Conservation (phyloP, 208 protist species). For the Wallacemonas sp. region DNA sequence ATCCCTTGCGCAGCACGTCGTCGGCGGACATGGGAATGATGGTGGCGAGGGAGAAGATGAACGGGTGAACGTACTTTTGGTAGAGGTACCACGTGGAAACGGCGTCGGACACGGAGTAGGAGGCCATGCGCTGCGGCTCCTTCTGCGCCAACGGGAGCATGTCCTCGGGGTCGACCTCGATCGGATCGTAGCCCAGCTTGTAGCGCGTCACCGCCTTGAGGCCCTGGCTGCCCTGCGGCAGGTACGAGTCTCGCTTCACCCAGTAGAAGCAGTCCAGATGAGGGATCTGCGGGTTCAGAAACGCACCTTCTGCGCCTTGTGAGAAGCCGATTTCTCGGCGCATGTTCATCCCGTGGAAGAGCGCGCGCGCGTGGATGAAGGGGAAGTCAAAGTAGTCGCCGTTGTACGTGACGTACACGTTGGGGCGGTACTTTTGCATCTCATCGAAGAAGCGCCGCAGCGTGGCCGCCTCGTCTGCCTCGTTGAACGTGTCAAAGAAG, state of each 20-base stretch:
- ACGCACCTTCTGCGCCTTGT: slow-evolving; percentile 91
- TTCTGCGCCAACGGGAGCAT: slow-evolving; percentile 97
- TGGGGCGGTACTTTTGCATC: slow-evolving; percentile 95
- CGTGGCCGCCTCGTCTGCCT: slow-evolving; percentile 91
- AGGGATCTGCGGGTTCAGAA: slow-evolving; percentile 85
- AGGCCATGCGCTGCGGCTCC: slow-evolving; percentile 96
- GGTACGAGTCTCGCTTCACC: slow-evolving; percentile 99
- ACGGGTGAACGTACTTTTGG: slow-evolving; percentile 99
- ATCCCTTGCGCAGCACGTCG: slow-evolving; percentile 98
- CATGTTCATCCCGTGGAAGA: slow-evolving; percentile 87
- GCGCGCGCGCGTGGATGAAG: slow-evolving; percentile 96
- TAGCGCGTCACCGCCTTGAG: slow-evolving; percentile 98
- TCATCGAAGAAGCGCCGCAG: slow-evolving; percentile 97
- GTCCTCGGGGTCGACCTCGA: slow-evolving; percentile 99
- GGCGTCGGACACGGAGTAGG: slow-evolving; percentile 99
- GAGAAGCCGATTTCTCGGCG: slow-evolving; percentile 87
- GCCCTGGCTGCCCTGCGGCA: slow-evolving; percentile 97
- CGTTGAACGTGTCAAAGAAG: slow-evolving; percentile 98
- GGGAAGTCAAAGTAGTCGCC: slow-evolving; percentile 99
- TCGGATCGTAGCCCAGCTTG: slow-evolving; percentile 99
- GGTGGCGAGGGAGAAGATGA: slow-evolving; percentile 99
- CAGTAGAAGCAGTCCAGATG: slow-evolving; percentile 99
- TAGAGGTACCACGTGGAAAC: slow-evolving; percentile 99
- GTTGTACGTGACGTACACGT: slow-evolving; percentile 99
- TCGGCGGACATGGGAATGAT: slow-evolving; percentile 99